Evolutionary conservation across 2,329 filamentous ascomycete species (phyloP).

Genomic region (Fusarium sp.): DNA sequence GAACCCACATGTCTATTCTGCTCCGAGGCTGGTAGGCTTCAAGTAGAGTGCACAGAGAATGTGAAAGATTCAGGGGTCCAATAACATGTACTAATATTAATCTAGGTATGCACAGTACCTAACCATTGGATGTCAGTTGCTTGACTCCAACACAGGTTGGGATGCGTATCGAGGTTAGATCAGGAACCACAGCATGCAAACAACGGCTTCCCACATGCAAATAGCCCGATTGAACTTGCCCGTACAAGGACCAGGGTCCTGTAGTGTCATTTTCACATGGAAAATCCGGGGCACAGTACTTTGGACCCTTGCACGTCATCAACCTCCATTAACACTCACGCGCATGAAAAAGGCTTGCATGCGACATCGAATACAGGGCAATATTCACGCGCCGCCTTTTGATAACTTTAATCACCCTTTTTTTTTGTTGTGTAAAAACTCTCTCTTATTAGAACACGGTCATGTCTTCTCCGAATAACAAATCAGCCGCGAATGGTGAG

Average conservation of each 20-base stretch:
- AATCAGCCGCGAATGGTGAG: slow-evolving; percentile 39
- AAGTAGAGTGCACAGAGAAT: neutral
- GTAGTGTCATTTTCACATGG: slow-evolving; percentile 38
- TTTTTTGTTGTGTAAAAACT: neutral
- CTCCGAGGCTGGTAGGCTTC: neutral
- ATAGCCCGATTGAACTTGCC: neutral
- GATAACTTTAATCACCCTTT: neutral
- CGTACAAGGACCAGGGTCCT: slow-evolving; percentile 39
- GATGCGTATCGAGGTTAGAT: slow-evolving; percentile 8
- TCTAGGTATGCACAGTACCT: neutral
- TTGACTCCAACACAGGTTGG: neutral
- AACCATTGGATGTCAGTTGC: neutral
- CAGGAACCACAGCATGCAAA: slow-evolving; percentile 1
- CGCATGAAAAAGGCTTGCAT: slow-evolving; percentile 17
- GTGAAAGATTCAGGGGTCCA: neutral
- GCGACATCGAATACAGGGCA: neutral
- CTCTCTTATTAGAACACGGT: neutral
- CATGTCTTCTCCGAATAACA: slow-evolving; percentile 47
- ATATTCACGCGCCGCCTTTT: neutral
- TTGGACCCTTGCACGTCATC: slow-evolving; percentile 40
- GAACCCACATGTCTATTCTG: neutral
- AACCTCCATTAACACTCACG: slow-evolving; percentile 28
- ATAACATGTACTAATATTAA: neutral
- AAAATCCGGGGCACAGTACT: slow-evolving; percentile 47
- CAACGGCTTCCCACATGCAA: slow-evolving; percentile 24